A percentile compares a stretch with the other conserved stretches of the same genome.
phyloP scores from a whole-genome alignment of 1,284 basidiomycete genomes.

The Trametes versicolor region DNA sequence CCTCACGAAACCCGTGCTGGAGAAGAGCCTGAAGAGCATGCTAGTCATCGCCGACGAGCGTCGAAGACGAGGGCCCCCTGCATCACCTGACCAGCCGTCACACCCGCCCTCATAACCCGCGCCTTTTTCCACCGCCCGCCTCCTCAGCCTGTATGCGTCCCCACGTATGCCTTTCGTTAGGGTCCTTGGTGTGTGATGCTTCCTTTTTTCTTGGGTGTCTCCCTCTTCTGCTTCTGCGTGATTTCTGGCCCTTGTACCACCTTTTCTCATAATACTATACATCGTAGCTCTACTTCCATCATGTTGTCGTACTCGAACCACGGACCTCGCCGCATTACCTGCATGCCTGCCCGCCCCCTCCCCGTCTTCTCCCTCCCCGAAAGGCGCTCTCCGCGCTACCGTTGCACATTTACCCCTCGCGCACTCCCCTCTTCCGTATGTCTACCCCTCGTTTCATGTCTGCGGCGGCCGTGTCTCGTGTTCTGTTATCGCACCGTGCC shows the following conservation, averaged over 20 bases:
- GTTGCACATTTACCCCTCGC: not conserved
- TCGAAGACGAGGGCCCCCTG: slow-evolving; percentile 34
- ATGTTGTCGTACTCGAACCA: slow-evolving; percentile 3
- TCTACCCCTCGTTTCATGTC: not conserved
- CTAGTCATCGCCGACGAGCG: slow-evolving; percentile 47
- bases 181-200: not conserved
- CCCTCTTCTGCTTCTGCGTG: not conserved
- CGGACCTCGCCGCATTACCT: not conserved
- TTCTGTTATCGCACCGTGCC: not conserved
- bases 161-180: not conserved
- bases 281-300: slow-evolving; percentile 3
- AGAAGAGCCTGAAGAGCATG: slow-evolving; percentile 49
- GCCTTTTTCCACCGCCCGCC: not conserved
- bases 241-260: not conserved
- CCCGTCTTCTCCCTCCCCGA: not conserved
- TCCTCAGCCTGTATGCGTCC: not conserved
- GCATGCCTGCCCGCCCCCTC: not conserved
- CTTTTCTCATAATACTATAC: not conserved
- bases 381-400: too few relatives aligned
- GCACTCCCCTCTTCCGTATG: not conserved
- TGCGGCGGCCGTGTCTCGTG: not conserved
- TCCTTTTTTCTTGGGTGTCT: not conserved
- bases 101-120: slow-evolving; percentile 20
- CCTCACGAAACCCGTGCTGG: slow-evolving; percentile 50
- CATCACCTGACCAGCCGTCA: slow-evolving; percentile 18